phyloP scores from a whole-genome alignment of 1,139 yeast genomes.

The Debaryomyces subglobosus region DNA sequence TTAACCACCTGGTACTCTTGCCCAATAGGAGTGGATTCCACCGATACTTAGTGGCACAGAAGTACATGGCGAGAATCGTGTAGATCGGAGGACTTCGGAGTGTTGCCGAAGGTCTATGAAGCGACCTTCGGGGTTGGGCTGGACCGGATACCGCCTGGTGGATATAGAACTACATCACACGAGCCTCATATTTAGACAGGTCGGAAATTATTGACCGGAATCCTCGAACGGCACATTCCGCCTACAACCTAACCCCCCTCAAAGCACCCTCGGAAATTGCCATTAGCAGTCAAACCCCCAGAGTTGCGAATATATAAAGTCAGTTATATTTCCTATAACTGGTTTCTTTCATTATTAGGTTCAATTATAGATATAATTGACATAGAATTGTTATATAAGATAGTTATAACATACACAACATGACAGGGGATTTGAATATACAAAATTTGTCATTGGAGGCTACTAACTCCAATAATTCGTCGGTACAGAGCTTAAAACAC shows the following conservation, averaged over 20 bases:
- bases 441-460: slow-evolving; percentile 28
- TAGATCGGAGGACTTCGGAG: background rate
- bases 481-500: slow-evolving; percentile 38
- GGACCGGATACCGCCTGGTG: background rate
- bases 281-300: slow-evolving; percentile 1
- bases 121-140: background rate
- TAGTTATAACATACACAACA: background rate
- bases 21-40: background rate
- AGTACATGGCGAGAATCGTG: background rate
- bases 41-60: background rate
- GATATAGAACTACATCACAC: background rate
- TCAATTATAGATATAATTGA: slow-evolving; percentile 1
- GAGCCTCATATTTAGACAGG: background rate
- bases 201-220: background rate
- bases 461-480: slow-evolving; percentile 35
- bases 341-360: background rate
- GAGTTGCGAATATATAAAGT: slow-evolving; percentile 6
- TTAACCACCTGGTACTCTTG: background rate
- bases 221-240: background rate
- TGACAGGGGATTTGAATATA: slow-evolving; percentile 18
- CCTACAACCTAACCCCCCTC: background rate
- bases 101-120: background rate
- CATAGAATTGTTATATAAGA: background rate
- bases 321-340: background rate
- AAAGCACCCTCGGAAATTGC: slow-evolving; percentile 5